Evolutionary conservation across 2,329 filamentous ascomycete species (phyloP), one percentile per base, ranked within the genome.

Genomic region (Aspergillus intermedius): DNA sequence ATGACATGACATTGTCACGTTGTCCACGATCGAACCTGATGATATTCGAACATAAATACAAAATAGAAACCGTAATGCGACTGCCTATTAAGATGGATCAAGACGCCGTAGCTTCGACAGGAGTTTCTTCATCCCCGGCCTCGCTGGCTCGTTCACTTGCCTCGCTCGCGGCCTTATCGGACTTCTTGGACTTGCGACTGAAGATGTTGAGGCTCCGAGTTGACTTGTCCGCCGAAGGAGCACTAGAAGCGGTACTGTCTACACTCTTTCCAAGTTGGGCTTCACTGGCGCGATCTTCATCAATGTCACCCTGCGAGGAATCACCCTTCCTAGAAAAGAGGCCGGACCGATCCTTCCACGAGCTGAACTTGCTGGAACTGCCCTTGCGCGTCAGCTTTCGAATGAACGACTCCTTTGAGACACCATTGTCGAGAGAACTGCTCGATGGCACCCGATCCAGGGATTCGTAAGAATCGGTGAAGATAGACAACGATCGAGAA

Each of bases 381-480:
- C 74, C 70, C 53, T 77, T 77, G 45, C 74, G 71, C 6, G 73
- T 76, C 48, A 77, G 72, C 53, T 75, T 76, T 48, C 74, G 74
- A 50, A 77, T 76, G 46, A 77, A 74, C 6, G 74, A 75, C 51
- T 75, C 74, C 53, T 75, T 76, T 6, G 37, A 40, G 5, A 68
- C 62, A 32, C 60, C 57, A 45, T 67, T 65, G 44, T 75, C 72
- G 4, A 65, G 61, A 10, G 70, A 69, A 9, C 71, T 65, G 12
- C 62, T 65, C 5, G 74, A 76, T 10, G 68, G 66, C 45, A 73
- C 64, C 45, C 72, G 71, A 50, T 77, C 74, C 23, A 77, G 56
- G 4, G 73, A 74, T 44, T 77, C 74, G 41, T 70, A 64, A 3
- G 74, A 76, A 44, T 75, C 64, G 5, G 71, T 69, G 34, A 73